Conservation (phyloP, 202 grass and related monocot species). For the Zizania palustris region DNA sequence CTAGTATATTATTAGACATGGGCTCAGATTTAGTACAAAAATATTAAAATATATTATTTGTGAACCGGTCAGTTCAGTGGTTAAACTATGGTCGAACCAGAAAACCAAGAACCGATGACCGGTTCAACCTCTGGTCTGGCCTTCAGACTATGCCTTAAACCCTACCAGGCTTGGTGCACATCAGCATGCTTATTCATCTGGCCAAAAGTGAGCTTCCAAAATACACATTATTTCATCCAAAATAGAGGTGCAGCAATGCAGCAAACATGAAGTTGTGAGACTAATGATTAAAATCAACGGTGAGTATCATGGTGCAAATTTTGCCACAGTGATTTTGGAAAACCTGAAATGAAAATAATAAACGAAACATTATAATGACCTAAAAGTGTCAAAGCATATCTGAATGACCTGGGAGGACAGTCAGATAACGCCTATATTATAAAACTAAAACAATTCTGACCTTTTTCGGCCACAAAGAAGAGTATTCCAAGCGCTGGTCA, state of each 20-base stretch:
- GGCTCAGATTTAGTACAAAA: no score
- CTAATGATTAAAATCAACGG: neutral
- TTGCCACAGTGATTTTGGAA: neutral
- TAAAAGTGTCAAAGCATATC: constrained; percentile 1
- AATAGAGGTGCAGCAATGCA: constrained; percentile 1
- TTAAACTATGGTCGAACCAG: no score
- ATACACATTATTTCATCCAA: constrained; percentile 15
- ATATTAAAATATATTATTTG: no score
- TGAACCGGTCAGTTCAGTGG: no score
- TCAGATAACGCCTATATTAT: neutral
- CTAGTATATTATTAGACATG: no score
- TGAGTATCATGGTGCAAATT: constrained; percentile 13
- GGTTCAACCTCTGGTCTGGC: no score
- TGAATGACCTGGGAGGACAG: neutral
- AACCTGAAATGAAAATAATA: neutral
- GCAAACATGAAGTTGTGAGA: neutral
- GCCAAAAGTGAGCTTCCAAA: neutral
- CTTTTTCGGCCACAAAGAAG: constrained; percentile 95
- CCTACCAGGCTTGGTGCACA: neutral
- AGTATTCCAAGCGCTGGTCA: constrained; percentile 97
- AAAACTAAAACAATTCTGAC: constrained; percentile 35
- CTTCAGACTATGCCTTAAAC: neutral
- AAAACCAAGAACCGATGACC: no score
- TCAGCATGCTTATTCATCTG: neutral
- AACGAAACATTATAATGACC: constrained; percentile 34